phyloP scores from a whole-genome alignment of 139 green algal species.

The Ostreobium quekettii region DNA sequence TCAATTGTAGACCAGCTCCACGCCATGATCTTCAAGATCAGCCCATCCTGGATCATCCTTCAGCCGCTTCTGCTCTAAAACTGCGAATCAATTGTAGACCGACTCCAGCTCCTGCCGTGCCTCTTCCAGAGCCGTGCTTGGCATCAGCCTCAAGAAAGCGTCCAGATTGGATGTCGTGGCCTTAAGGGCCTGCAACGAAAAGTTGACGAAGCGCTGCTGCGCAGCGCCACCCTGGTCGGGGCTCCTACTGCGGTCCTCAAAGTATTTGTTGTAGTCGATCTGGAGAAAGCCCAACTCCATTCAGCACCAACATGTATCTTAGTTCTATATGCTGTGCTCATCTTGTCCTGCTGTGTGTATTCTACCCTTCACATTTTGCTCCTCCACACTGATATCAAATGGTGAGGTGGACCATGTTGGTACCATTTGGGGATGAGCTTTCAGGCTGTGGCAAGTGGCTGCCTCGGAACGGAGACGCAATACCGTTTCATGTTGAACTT shows the following conservation, averaged over 20 bases:
- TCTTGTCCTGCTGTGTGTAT: too few relatives aligned
- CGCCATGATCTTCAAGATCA: too few relatives aligned
- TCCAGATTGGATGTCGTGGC: not conserved
- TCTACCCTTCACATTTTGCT: too few relatives aligned
- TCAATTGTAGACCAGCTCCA: too few relatives aligned
- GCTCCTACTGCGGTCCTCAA: not conserved
- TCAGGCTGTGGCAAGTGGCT: too few relatives aligned
- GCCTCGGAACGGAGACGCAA: too few relatives aligned
- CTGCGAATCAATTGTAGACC: not conserved
- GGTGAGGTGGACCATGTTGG: not conserved
- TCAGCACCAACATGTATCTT: too few relatives aligned
- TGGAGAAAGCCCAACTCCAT: not conserved
- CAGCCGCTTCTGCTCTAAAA: too few relatives aligned
- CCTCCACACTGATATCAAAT: too few relatives aligned
- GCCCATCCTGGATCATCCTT: too few relatives aligned
- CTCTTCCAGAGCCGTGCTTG: not conserved
- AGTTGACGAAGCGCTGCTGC: not conserved
- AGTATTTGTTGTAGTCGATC: not conserved
- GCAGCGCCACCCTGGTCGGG: not conserved
- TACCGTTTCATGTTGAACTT: too few relatives aligned
- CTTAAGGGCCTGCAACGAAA: not conserved
- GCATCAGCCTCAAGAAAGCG: not conserved
- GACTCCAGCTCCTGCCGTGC: not conserved
- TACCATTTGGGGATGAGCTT: not conserved
- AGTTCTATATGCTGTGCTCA: too few relatives aligned